Evolutionary conservation across 225 moss, liverwort and hornwort genomes (phyloP).

Genomic region (Ulota crispa): DNA sequence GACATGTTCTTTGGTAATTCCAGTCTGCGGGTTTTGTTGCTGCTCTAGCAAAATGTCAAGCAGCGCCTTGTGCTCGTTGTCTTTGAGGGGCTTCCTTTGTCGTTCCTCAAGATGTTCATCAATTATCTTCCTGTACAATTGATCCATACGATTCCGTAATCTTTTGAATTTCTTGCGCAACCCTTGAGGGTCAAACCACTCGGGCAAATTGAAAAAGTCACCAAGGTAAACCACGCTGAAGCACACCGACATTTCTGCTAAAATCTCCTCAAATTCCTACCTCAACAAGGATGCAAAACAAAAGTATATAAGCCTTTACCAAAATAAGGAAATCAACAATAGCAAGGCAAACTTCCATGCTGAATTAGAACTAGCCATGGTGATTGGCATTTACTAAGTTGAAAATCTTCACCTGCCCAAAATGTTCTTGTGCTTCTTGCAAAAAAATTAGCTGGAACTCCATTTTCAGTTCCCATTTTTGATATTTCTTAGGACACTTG

Average conservation of each 20-base stretch:
- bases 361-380: no score
- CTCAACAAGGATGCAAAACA: neutral
- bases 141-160: neutral
- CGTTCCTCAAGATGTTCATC: neutral
- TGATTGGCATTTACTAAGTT: no score
- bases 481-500: no score
- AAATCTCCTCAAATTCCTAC: neutral
- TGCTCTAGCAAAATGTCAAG: neutral
- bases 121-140: neutral
- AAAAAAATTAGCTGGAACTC: no score
- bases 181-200: neutral
- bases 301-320: no score
- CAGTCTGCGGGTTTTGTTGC: accelerated
- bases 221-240: neutral
- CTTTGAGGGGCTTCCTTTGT: neutral
- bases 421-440: no score
- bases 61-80: neutral
- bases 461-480: no score
- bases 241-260: accelerated
- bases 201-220: neutral
- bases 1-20: neutral
- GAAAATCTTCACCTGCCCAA: no score
- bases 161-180: neutral
- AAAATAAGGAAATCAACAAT: no score
- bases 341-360: no score